phyloP scores from a whole-genome alignment of 352 stramenopile species.

The Phytopythium boreale region DNA sequence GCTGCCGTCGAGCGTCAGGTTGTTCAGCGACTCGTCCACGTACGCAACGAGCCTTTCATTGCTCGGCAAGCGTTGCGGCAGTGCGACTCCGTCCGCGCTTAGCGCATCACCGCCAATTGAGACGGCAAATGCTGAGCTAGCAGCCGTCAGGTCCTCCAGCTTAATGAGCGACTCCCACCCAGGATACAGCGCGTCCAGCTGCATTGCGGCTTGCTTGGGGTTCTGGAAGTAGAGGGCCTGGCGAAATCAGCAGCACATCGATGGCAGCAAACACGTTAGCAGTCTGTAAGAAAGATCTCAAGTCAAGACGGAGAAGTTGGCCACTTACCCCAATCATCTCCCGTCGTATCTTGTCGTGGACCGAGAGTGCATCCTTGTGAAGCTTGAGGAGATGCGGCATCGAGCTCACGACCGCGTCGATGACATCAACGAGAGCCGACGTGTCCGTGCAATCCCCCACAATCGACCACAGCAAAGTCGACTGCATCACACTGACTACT shows the following conservation, averaged over 20 bases:
- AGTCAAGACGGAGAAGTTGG: not conserved
- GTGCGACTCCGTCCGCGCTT: not conserved
- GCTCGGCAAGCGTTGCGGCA: not conserved
- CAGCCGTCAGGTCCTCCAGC: constrained; percentile 6
- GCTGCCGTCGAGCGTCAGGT: constrained; percentile 36
- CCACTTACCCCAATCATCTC: constrained; percentile 52
- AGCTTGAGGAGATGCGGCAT: constrained; percentile 28
- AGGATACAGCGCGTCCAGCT: constrained; percentile 49
- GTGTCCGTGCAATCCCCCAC: constrained; percentile 24
- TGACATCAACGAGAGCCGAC: constrained; percentile 31
- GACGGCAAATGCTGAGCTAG: constrained; percentile 16
- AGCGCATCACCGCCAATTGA: not conserved
- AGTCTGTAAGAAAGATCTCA: not conserved
- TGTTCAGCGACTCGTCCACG: constrained; percentile 45
- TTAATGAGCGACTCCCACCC: constrained; percentile 52
- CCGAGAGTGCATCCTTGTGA: constrained; percentile 1
- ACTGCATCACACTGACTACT: not conserved
- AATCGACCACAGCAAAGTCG: constrained; percentile 15
- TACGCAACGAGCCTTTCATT: constrained; percentile 20
- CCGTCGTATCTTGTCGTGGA: constrained; percentile 19
- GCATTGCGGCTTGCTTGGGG: constrained; percentile 36
- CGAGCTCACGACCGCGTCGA: constrained; percentile 41
- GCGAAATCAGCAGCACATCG: constrained; percentile 1
- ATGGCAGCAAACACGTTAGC: not conserved
- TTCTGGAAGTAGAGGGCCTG: constrained; percentile 64